Base-by-base conservation (phyloP, 306 rosid genomes). In the Ziziphus jujuba region DNA sequence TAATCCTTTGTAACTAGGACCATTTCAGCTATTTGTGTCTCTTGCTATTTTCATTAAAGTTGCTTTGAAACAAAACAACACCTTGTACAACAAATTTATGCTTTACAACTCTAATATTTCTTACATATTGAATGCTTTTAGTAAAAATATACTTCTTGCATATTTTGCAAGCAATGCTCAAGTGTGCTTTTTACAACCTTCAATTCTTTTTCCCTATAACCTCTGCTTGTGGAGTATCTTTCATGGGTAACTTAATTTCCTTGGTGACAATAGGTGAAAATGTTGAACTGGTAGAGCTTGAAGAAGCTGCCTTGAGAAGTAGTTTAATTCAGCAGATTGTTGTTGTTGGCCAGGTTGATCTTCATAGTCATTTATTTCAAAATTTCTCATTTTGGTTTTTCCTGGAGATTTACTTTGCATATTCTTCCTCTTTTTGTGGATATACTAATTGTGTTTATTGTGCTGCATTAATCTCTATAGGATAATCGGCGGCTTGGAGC, bases 401-500 rank as follows among this genome's bases (percentile, higher is more conserved):
- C 75, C 47, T 43, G 45, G 45, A 40, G 65, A 13, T 61, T 35
- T 48, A 71, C 43, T 59, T 66, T 6, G 22, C 8, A 16, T 20
- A 16, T 5, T 50, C 7, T 6, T n/a, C 22, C 22, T 50, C 20
- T 2, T 20, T 16, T 16, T 17, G 20, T 16, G n/a, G 20, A 34
- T 5, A 14, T 44, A 7, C 23, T 59, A 33, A 28, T 54, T 11
- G 9, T 50, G 61, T 72, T 53, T 45, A 43, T 55, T 57, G 22
- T 48, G 28, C 68, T 67, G 59, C 71, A 24, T 65, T 69, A 34
- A 25, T 45, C 38, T 52, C 13, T 75, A 59, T 60, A 92, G 98
- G 97, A 92, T 78, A 85, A 86, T 72, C 89, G 98, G 52, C 97
- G 98, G 38, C 84, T 90, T 12, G 98, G 97, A 73, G 98, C 98